Percentiles rank a stretch among this genome's conserved stretches.
These are phyloP conservation scores for Apophysomyces sp. DNA, from an alignment of 371 early-diverging fungal genomes.

Conservation along the genomic window DNA sequence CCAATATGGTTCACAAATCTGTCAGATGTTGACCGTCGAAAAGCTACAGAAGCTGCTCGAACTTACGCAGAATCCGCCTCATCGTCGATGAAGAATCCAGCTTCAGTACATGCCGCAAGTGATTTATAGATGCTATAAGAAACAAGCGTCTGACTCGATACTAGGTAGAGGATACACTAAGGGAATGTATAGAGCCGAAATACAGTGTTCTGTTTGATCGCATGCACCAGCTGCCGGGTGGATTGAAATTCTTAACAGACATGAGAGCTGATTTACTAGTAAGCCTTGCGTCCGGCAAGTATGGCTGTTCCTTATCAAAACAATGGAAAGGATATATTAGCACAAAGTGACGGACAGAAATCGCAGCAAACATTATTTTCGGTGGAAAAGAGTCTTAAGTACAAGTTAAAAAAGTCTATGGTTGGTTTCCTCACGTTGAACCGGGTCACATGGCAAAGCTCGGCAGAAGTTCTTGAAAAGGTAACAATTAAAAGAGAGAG, in stretches of 20 bases:
- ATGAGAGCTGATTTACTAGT: slow-evolving; percentile 73
- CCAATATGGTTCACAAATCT: slow-evolving; percentile 1
- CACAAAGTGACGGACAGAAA: background rate
- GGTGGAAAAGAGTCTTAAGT: slow-evolving; percentile 60
- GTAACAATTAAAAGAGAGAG: slow-evolving; percentile 29
- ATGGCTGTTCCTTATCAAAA: too few species aligned
- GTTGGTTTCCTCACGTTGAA: slow-evolving; percentile 70
- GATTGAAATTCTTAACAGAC: slow-evolving; percentile 72
- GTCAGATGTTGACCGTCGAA: background rate
- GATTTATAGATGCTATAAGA: slow-evolving; percentile 26
- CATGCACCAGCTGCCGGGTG: slow-evolving; percentile 72
- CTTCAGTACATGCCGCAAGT: slow-evolving; percentile 7
- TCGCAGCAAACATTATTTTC: background rate
- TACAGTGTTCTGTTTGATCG: slow-evolving; percentile 71
- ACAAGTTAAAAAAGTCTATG: slow-evolving; percentile 65
- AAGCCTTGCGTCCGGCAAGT: too few species aligned
- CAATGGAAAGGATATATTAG: slow-evolving; percentile 10
- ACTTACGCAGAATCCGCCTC: background rate
- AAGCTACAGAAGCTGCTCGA: background rate
- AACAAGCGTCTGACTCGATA: background rate
- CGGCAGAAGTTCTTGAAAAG: slow-evolving; percentile 77
- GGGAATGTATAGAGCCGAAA: slow-evolving; percentile 60
- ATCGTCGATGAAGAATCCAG: background rate
- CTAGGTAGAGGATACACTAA: slow-evolving; percentile 55
- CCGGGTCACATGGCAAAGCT: slow-evolving; percentile 77